Evolutionary conservation across 106 monocot species (phyloP), one percentile per base, ranked within the genome.

Genomic region (Phalaenopsis equestris): DNA sequence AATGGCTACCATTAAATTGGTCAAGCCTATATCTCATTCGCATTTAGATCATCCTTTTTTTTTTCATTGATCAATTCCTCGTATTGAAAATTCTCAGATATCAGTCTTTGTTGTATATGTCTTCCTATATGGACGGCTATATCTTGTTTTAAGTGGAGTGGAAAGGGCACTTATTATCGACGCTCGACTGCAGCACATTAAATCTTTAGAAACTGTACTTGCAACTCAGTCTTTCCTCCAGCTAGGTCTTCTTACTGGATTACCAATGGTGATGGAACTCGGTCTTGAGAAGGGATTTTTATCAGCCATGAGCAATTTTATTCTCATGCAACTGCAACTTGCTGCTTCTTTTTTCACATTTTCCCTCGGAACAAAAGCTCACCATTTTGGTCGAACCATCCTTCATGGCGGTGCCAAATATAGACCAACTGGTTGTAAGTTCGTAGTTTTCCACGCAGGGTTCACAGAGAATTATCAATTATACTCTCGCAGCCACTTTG

Each of bases 401-500:
- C 89, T 94, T 48, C 94, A 94, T 81, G 94, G 94, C 8, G 94
- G 91, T 41, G 91, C 94, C 9, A 90, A 88, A 57, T 94, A 94
- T 75, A 82, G 90, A 67, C 86, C 88, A 30, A 94, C 91, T 0
- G 94, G 94, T 6, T 87, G 89, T 7, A 90, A 85, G 79, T 94
- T 94, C 79, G 93, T 94, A 38, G 94, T 91, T 47, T 90, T 91
- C 67, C 95, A 92, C 79, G 88, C 90, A 73, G 90, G 88, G 46
- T 95, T 95, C 75, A 73, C 95, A 11, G 93, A 95, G 55, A 95
- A 96, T 61, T 93, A 96, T 77, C 87, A 90, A 67, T 75, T 96
- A 16, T 93, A 96, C 68, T 96, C 96, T 6, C 89, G 96, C 3
- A 96, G 96, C 78, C 96, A 96, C 79, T 96, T 96, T 72, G 90